Evolutionary conservation across 768 basidiomycete genomes (phyloP), one percentile per base, ranked within the genome.

Genomic region (Lactarius hengduanensis): DNA sequence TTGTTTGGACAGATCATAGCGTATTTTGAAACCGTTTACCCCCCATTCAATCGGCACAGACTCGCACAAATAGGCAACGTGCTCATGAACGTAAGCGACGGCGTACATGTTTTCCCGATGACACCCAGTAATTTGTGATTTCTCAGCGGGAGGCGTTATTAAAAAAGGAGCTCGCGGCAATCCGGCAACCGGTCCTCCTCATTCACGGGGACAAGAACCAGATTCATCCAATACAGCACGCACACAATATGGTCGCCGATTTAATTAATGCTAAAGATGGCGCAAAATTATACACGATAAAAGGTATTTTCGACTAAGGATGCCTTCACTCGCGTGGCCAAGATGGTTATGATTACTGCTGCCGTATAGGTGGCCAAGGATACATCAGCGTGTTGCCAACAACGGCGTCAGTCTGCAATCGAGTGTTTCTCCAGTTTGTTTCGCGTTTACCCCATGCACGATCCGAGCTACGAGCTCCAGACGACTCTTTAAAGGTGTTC

Each of bases 381-480:
- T 72, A 69, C 53, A 62, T 72, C 15, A 69, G 61, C 45, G 62
- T 69, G 32, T 28, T 72, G 11, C 71, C 71, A 15, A 65, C 69
- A 20, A 72, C 64, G 8, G 65, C 71, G 18, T 65, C 72, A 0
- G 66, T 72, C 30, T 65, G 67, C 62, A 69, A 72, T n/a, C 59
- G 71, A 16, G 71, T 72, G 3, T 72, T 69, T 38, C 53, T 62
- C 5, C 64, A 72, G 22, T 72, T 72, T 26, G 34, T 72, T 28
- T 61, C 69, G 26, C 71, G 71, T 18, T 61, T 71, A n/a, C 71
- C 71, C 0, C 5, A 16, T 18, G 43, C 57, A 11, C 54, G 64
- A 41, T 66, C 67, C n/a, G 50, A 53, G 10, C 18, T 68, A 30
- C 64, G 28, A 47, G 45, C 64, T 26, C 67, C 64, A 53, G 22